Percentiles rank a stretch among this genome's conserved stretches.
Evolutionary conservation across 805 yeast species (phyloP).

Genomic region (Metschnikowia arizonensis): DNA sequence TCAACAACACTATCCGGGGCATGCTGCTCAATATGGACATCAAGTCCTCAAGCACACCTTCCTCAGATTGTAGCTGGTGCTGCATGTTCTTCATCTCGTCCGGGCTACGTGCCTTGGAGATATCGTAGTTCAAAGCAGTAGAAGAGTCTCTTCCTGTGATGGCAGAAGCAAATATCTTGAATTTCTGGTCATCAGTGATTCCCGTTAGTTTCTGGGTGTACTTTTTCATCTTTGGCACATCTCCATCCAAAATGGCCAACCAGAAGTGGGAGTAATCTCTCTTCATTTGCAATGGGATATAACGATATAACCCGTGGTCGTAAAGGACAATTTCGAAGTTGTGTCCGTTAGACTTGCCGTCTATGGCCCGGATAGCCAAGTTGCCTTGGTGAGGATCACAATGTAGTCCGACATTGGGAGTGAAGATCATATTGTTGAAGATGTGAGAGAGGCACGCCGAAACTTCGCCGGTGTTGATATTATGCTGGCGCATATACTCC

Average conservation of each 20-base stretch:
- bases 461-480: slow-evolving; percentile 73
- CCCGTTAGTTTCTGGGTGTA: slow-evolving; percentile 81
- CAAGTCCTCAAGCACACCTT: slow-evolving; percentile 64
- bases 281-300: slow-evolving; percentile 72
- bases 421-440: slow-evolving; percentile 92
- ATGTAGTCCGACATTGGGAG: slow-evolving; percentile 86
- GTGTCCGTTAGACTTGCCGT: slow-evolving; percentile 37
- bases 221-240: slow-evolving; percentile 58
- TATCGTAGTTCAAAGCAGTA: slow-evolving; percentile 63
- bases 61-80: slow-evolving; percentile 49
- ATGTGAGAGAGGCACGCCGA: slow-evolving; percentile 83
- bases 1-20: slow-evolving; percentile 82
- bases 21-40: slow-evolving; percentile 74
- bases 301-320: slow-evolving; percentile 92
- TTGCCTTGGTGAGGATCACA: slow-evolving; percentile 99
- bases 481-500: slow-evolving; percentile 54
- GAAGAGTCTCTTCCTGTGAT: slow-evolving; percentile 90
- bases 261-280: slow-evolving; percentile 86
- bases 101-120: slow-evolving; percentile 47
- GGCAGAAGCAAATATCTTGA: slow-evolving; percentile 85
- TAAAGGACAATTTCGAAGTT: slow-evolving; percentile 89
- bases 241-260: slow-evolving; percentile 77
- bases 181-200: slow-evolving; percentile 64
- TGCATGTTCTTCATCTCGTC: slow-evolving; percentile 71
- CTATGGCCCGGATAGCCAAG: slow-evolving; percentile 61